Evolutionary conservation across 1,284 basidiomycete species (phyloP), one percentile per base, ranked within the genome.

Genomic region (Wolfiporia cocos): DNA sequence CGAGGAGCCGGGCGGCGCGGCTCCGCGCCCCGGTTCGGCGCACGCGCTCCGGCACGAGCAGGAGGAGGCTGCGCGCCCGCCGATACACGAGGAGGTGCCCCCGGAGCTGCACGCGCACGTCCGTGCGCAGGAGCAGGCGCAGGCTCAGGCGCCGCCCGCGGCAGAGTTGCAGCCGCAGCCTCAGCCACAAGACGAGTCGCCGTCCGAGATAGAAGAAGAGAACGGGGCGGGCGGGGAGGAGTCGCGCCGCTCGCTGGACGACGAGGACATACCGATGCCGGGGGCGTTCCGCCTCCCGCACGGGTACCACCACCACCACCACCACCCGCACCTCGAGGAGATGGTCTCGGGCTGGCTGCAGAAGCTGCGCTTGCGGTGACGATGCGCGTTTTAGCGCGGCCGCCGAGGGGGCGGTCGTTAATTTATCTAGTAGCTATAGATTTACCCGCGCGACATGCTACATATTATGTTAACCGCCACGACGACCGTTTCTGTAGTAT

Each of bases 221-320:
- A n/a, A n/a, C n/a, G n/a, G n/a, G n/a, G 20, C 36, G 26, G 17
- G 12, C n/a, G n/a, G n/a, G 29, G 35, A 30, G 4, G 26, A 17
- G 22, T 23, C 11, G 36, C 31, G 32, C 40, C 40, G 22, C 52
- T 53, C 33, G 62, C 24, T 62, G n/a, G 56, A 62, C 35, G 59
- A 66, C 43, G 54, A 61, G n/a, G 65, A 63, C 26, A 47, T 67
- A 44, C 52, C 37, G 44, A 74, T 78, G 52, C 75, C 75, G 1
- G 76, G 75, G 3, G 69, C 70, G 28, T 74, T 76, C 45, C 57
- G 66, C 47, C 34, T 64, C n/a, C 44, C 49, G 12, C 38, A 39
- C 24, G 36, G 37, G 26, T 39, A 34, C 14, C 44, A 48, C 31
- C 43, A 42, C 21, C 52, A 55, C 31, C 44, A 44, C 5, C 49